These are phyloP conservation scores for Penicillium vulpinum DNA, from an alignment of 2,329 filamentous ascomycete genomes.

Conservation along the genomic window DNA sequence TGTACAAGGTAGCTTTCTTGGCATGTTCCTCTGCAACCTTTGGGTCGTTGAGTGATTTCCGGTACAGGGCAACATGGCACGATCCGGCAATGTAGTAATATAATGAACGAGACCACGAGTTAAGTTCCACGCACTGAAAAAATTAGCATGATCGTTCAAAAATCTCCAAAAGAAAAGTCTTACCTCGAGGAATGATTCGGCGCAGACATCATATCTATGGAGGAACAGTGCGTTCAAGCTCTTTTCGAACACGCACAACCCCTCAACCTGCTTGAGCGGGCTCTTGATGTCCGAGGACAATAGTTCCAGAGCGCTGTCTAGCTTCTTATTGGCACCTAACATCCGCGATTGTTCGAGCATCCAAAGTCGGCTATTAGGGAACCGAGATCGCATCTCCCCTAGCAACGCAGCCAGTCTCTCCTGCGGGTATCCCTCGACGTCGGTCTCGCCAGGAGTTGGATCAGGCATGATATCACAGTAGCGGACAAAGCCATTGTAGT, in stretches of 20 bases:
- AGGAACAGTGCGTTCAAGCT: slow-evolving; percentile 75
- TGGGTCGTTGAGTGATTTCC: slow-evolving; percentile 44
- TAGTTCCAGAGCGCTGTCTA: slow-evolving; percentile 67
- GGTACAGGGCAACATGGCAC: slow-evolving; percentile 79
- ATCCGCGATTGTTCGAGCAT: slow-evolving; percentile 82
- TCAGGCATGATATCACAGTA: slow-evolving; percentile 83
- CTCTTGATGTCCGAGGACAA: slow-evolving; percentile 62
- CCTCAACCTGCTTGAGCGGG: slow-evolving; percentile 84
- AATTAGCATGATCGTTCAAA: slow-evolving; percentile 6
- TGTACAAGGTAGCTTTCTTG: slow-evolving; percentile 64
- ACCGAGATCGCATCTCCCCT: slow-evolving; percentile 70
- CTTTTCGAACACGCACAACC: slow-evolving; percentile 81
- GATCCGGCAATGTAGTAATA: slow-evolving; percentile 87
- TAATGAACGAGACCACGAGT: slow-evolving; percentile 85
- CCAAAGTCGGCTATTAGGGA: slow-evolving; percentile 84
- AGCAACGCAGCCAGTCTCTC: slow-evolving; percentile 68
- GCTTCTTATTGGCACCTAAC: slow-evolving; percentile 64
- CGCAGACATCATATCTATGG: slow-evolving; percentile 73
- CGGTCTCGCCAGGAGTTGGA: slow-evolving; percentile 44
- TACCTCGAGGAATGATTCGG: slow-evolving; percentile 69
- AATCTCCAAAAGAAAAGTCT: slow-evolving; percentile 16
- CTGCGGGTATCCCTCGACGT: slow-evolving; percentile 70
- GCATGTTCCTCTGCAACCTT: slow-evolving; percentile 58
- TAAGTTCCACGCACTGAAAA: slow-evolving; percentile 67
- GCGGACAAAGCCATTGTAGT: slow-evolving; percentile 83